Base-by-base conservation (phyloP, 1,284 basidiomycete genomes). In the Grifola frondosa region DNA sequence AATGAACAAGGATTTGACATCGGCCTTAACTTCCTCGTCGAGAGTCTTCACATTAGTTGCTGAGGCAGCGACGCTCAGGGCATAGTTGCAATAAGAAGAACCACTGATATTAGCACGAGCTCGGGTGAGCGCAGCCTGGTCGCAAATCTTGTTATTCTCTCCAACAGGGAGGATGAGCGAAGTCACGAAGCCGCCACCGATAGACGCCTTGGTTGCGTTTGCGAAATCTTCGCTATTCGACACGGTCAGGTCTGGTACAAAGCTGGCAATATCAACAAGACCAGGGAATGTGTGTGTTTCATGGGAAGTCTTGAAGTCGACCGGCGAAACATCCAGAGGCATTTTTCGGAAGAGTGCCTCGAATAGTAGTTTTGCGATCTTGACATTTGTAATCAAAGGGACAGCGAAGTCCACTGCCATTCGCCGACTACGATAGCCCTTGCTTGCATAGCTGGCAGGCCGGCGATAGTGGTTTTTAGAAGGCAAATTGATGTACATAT, bases 341-440 rank as follows among this genome's bases (percentile, higher is more conserved):
- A 87, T 64, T 66, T 83, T 91, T 55, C 93, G 84, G 48, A 97
- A 88, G 46, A 99, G 80, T 3, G 96, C 97, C 68, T 99, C 95
- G 29, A 93, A 89, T 37, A 99, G 81, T 60, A 99, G 78, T 70
- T 99, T 99, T 51, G 97, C 97, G 63, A 94, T 95, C 76, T 99
- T 99, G 71, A 99, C 90, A 65, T 99, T 99, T 46, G 96, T 99
- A 65, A 99, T 94, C 41, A 99, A 77, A 1, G 97, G 96, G 28
- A 99, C 87, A 24, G 94, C 95, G 61, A 96, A 97, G 69, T 99
- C 96, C 52, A 99, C 96, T n/a, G 97, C 96, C 90, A 98, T 95
- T 53, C 96, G 89, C 64, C 97, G 90, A 23, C 94, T 96, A 50
- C 85, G 84, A 69, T 99, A 99, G 10, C 96, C 97, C 68, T 97